Conservation (phyloP, 257 asterid species). For the Scutellaria minor region DNA sequence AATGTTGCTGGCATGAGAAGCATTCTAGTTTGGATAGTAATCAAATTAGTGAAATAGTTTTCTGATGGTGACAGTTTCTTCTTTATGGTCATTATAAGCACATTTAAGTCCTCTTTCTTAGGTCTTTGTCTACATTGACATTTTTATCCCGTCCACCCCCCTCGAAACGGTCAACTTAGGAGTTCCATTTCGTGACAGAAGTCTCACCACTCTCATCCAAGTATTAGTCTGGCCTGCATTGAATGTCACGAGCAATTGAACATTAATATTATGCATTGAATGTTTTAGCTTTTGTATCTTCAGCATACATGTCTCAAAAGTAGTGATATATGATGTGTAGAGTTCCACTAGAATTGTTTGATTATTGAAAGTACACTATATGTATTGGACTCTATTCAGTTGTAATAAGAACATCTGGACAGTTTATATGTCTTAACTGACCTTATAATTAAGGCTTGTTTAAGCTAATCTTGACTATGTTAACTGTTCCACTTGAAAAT, state of each 20-base stretch:
- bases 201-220: slow-evolving; percentile 18
- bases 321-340: no score
- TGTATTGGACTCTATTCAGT: not conserved
- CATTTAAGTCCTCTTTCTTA: not conserved
- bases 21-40: no score
- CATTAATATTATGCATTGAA: not conserved
- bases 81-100: not conserved
- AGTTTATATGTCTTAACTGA: no score
- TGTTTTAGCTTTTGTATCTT: not conserved
- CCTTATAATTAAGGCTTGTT: not conserved
- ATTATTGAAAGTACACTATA: not conserved
- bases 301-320: not conserved
- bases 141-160: not conserved
- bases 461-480: not conserved
- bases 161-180: slow-evolving; percentile 10
- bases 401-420: not conserved
- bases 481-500: not conserved
- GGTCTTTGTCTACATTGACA: slow-evolving; percentile 1
- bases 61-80: slow-evolving; percentile 2
- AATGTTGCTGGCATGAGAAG: no score
- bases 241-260: slow-evolving; percentile 9
- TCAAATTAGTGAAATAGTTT: not conserved
- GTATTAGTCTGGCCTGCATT: slow-evolving; percentile 21
- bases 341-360: not conserved
- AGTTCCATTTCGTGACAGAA: not conserved